A percentile compares a stretch with the other conserved stretches of the same genome.
These are phyloP conservation scores for Cyclocybe aegerita DNA, from an alignment of 768 basidiomycete genomes.

Conservation along the genomic window DNA sequence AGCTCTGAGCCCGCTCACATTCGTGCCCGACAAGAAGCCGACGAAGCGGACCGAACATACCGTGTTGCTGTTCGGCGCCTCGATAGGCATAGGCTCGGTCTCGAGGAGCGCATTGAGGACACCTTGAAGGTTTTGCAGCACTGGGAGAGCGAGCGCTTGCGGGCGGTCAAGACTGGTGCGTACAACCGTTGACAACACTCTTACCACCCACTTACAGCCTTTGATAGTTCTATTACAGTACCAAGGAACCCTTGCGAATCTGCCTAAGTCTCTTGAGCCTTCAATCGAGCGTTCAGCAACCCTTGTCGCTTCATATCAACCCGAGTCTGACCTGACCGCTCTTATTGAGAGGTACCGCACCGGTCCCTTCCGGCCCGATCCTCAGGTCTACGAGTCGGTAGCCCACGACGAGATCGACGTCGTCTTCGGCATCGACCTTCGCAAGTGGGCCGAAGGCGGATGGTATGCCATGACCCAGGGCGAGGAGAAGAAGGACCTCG, in stretches of 20 bases:
- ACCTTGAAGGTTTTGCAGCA: constrained; percentile 75
- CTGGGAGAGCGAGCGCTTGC: constrained; percentile 83
- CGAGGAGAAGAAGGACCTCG: constrained; percentile 55
- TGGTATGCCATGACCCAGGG: constrained; percentile 59
- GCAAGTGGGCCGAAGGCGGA: constrained; percentile 87
- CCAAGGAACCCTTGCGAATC: constrained; percentile 72
- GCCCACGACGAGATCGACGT: constrained; percentile 83
- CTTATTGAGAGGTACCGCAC: constrained; percentile 93
- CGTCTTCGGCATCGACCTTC: constrained; percentile 88
- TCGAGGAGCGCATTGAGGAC: constrained; percentile 87
- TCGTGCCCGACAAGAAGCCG: constrained; percentile 73
- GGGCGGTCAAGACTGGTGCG: constrained; percentile 80
- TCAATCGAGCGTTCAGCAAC: constrained; percentile 71
- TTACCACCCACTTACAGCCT: neutral
- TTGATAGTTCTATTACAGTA: constrained; percentile 77
- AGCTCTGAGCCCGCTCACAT: constrained; percentile 67
- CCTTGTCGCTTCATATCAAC: constrained; percentile 81
- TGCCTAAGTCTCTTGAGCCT: constrained; percentile 66
- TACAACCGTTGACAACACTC: neutral
- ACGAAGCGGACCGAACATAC: constrained; percentile 78
- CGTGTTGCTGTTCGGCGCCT: constrained; percentile 78
- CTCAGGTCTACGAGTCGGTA: constrained; percentile 86
- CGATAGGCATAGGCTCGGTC: constrained; percentile 78
- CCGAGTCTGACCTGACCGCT: constrained; percentile 82
- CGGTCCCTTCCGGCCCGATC: constrained; percentile 85